Evolutionary conservation across 208 protist species (phyloP).

Genomic region (Leishmania arabica): DNA sequence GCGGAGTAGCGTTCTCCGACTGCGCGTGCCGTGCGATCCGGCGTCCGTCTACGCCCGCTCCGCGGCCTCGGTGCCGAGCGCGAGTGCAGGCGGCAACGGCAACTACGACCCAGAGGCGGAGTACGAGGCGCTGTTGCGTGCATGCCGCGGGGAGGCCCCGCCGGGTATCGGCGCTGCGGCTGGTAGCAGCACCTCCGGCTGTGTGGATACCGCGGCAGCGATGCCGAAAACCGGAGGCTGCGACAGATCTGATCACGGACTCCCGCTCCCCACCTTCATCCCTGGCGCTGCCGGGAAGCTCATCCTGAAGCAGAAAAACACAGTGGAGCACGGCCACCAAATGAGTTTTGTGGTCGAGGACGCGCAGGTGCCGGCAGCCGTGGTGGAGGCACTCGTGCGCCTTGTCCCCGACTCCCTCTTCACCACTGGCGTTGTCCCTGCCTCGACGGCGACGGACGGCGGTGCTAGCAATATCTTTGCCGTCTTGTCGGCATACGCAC

Average conservation of each 20-base stretch:
- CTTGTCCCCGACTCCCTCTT: constrained; percentile 23
- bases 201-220: background rate
- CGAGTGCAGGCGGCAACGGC: background rate
- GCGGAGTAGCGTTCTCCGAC: constrained; percentile 47
- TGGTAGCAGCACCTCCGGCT: background rate
- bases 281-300: constrained; percentile 38
- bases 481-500: constrained; percentile 21
- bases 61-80: background rate
- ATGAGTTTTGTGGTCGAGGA: constrained; percentile 58
- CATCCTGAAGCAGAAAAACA: constrained; percentile 69
- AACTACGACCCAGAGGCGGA: constrained; percentile 28
- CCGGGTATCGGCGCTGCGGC: background rate
- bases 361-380: constrained; percentile 37
- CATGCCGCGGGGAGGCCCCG: constrained; percentile 15
- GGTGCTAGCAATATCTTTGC: constrained; percentile 6
- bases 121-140: constrained; percentile 29
- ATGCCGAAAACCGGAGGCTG: background rate
- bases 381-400: constrained; percentile 39
- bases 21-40: constrained; percentile 56
- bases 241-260: constrained; percentile 4
- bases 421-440: constrained; percentile 6
- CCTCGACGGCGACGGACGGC: background rate
- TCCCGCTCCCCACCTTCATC: constrained; percentile 17
- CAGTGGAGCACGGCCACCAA: constrained; percentile 68
- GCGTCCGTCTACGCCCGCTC: background rate